Evolutionary conservation across 345 rosid genomes (phyloP).

Genomic region (Leavenworthia alabamica): DNA sequence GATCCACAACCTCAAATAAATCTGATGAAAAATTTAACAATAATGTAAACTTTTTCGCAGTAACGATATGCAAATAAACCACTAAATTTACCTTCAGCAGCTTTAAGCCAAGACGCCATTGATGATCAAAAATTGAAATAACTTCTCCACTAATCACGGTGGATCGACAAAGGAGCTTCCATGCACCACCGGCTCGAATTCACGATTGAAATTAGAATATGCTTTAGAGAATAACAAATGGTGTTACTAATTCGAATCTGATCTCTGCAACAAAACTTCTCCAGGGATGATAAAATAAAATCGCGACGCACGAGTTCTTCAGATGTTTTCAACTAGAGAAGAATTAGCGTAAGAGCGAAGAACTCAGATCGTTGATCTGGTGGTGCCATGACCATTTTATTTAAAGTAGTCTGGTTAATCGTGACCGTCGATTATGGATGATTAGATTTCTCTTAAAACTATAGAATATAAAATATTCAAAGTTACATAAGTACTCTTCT

Average conservation of each 20-base stretch:
- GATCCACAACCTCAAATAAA: slow-evolving; percentile 94
- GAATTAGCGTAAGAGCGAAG: slow-evolving; percentile 2
- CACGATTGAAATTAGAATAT: slow-evolving; percentile 3
- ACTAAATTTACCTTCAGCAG: slow-evolving; percentile 79
- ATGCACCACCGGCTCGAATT: slow-evolving; percentile 29
- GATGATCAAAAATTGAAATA: slow-evolving; percentile 17
- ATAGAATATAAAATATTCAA: not conserved
- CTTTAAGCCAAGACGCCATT: slow-evolving; percentile 98
- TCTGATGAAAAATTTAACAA: slow-evolving; percentile 35
- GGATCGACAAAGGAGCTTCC: slow-evolving; percentile 34
- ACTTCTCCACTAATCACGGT: slow-evolving; percentile 28
- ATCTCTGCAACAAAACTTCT: not conserved
- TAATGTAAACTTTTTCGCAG: not conserved
- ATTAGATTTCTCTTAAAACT: not conserved
- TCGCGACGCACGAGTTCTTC: slow-evolving; percentile 9
- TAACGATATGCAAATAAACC: not conserved
- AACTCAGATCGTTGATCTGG: slow-evolving; percentile 34
- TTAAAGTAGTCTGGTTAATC: slow-evolving; percentile 23
- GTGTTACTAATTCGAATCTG: not conserved
- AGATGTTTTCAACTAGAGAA: slow-evolving; percentile 4
- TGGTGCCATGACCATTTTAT: not conserved
- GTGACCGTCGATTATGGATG: slow-evolving; percentile 16
- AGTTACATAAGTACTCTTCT: not conserved
- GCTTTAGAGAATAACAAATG: not conserved
- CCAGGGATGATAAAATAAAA: not conserved